Evolutionary conservation across 1,139 yeast genomes (phyloP), one percentile per base, ranked within the genome.

Genomic region (Taphrina populina): DNA sequence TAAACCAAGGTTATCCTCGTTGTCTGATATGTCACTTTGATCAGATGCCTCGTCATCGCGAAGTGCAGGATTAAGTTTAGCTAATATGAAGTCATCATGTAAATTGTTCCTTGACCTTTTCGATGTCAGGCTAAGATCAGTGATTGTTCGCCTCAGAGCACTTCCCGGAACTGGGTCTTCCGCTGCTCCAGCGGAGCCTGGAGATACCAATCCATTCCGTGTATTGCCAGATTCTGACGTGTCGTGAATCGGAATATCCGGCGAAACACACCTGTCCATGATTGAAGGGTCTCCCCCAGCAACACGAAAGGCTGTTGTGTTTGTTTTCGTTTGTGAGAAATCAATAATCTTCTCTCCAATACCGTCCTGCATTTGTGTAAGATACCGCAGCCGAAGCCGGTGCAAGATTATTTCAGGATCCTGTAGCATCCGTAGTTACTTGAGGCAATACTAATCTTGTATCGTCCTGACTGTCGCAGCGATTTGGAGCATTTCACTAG

Each of bases 261-360:
- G 54, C 15, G 54, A 49, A n/a, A 39, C 39, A 27, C 54, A 49
- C n/a, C 54, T 36, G 13, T 39, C 46, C 36, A 49, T 37, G 5
- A 49, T 10, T 19, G n/a, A 10, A 20, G 44, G 39, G 21, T 49
- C 54, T n/a, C 54, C 54, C 8, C 56, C 56, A 8, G 49, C 49
- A 10, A 41, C 24, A 26, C 35, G 33, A 43, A 41, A 52, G 7
- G 56, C 56, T 24, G 27, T 29, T 7, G 46, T 41, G 24, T 56
- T 52, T 11, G 36, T 46, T 23, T 26, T 40, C 11, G 46, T 17
- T 11, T 39, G 47, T 10, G 43, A 49, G 41, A 58, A 29, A 44
- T 56, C 60, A 23, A 62, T 52, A 23, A 62, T 61, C 21, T 62
- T 58, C 37, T 58, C 63, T 30, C 60, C 63, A 39, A 57, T 51